Conservation (phyloP, 192 early-diverging fungal genomes). For the Dimargaris xerosporica region DNA sequence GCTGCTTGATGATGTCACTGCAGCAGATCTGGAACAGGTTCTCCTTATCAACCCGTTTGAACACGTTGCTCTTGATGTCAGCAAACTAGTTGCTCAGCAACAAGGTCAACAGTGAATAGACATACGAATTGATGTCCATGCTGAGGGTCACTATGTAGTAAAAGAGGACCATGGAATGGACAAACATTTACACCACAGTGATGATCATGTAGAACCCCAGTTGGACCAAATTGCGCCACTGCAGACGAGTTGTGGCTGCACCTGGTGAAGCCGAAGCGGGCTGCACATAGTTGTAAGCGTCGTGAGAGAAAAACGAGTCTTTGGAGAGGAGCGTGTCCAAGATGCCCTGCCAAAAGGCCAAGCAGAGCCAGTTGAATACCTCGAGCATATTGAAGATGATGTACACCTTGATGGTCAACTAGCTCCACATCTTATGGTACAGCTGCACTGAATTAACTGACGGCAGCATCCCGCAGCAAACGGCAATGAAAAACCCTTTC, state of each 20-base stretch:
- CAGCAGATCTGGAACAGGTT: slow-evolving; percentile 93
- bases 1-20: slow-evolving; percentile 90
- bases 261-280: too few relatives aligned
- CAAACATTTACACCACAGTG: slow-evolving; percentile 70
- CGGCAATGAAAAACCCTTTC: slow-evolving; percentile 63
- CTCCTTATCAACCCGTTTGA: slow-evolving; percentile 92
- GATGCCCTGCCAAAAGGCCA: too few relatives aligned
- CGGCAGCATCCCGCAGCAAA: slow-evolving; percentile 60
- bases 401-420: too few relatives aligned
- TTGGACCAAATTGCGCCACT: too few relatives aligned
- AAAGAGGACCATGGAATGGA: slow-evolving; percentile 85
- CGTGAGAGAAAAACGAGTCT: too few relatives aligned
- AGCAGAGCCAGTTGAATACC: too few relatives aligned
- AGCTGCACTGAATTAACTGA: slow-evolving; percentile 10
- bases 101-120: slow-evolving; percentile 82
- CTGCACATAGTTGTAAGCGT: too few relatives aligned
- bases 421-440: too few relatives aligned
- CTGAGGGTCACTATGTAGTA: slow-evolving; percentile 94
- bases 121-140: slow-evolving; percentile 91
- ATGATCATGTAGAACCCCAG: slow-evolving; percentile 54
- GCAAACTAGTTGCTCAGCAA: slow-evolving; percentile 95
- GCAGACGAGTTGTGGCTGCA: too few relatives aligned
- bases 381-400: too few relatives aligned
- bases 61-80: slow-evolving; percentile 94
- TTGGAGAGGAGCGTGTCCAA: too few relatives aligned